Percentiles rank a stretch among this genome's conserved stretches.
These are phyloP conservation scores for Xylariaceae sp. DNA, from an alignment of 2,329 filamentous ascomycete species.

Conservation along the genomic window DNA sequence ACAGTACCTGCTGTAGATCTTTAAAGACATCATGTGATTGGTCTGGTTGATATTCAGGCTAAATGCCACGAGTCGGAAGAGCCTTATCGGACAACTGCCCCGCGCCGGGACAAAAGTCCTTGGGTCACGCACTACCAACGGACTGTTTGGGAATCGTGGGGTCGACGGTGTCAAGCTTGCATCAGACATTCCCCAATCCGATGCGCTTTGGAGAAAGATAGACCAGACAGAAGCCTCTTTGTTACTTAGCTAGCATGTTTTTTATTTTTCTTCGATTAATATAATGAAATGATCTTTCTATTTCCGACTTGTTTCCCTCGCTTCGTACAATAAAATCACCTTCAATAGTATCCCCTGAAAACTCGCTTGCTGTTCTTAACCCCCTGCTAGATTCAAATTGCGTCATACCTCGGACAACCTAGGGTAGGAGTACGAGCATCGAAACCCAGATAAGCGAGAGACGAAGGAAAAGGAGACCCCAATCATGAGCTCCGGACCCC, in stretches of 20 bases:
- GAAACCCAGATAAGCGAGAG: not conserved
- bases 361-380: no score
- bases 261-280: not conserved
- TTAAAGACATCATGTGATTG: no score
- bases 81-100: constrained; percentile 6
- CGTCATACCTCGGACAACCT: not conserved
- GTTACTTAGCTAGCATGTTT: not conserved
- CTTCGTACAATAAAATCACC: no score
- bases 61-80: constrained; percentile 10
- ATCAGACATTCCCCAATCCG: constrained; percentile 1
- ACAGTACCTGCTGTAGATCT: no score
- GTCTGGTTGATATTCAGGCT: constrained; percentile 15
- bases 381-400: no score
- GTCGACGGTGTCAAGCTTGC: constrained; percentile 4
- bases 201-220: constrained; percentile 1
- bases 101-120: constrained; percentile 1
- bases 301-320: no score
- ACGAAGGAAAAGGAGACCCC: not conserved
- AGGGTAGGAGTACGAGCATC: not conserved
- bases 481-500: constrained; percentile 43
- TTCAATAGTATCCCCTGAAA: no score
- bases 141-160: constrained; percentile 9
- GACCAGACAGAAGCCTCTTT: not conserved
- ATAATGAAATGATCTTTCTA: no score
- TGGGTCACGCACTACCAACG: constrained; percentile 2